Evolutionary conservation across 2,329 filamentous ascomycete genomes (phyloP).

Genomic region (Periconia macrospinosa): DNA sequence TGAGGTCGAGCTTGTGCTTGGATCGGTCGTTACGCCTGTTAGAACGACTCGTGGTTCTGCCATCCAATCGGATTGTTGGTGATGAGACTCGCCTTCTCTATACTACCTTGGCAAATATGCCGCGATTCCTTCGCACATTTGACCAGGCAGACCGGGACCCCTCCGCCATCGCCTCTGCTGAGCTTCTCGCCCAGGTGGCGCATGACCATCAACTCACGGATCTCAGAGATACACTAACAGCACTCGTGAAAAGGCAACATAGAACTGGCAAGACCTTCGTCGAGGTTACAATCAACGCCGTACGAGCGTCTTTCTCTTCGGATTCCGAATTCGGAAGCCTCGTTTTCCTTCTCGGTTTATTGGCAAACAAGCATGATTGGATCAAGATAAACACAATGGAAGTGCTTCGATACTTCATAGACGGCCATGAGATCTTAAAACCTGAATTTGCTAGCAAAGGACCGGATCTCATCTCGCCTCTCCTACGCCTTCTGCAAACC

Average conservation of each 20-base stretch:
- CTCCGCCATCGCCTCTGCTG: conserved; percentile 60
- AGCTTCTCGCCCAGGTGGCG: conserved; percentile 70
- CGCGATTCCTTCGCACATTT: conserved; percentile 78
- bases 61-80: conserved; percentile 79
- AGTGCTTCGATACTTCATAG: conserved; percentile 80
- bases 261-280: conserved; percentile 75
- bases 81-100: conserved; percentile 82
- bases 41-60: conserved; percentile 75
- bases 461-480: conserved; percentile 90
- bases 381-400: conserved; percentile 93
- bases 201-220: conserved; percentile 69
- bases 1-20: conserved; percentile 83
- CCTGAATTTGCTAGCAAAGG: conserved; percentile 88
- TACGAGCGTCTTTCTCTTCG: conserved; percentile 79
- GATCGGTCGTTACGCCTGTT: conserved; percentile 76
- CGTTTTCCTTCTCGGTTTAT: conserved; percentile 84
- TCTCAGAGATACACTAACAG: conserved; percentile 69
- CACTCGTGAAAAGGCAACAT: conserved; percentile 69
- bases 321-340: conserved; percentile 80
- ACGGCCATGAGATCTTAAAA: conserved; percentile 90
- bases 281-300: conserved; percentile 69
- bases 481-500: conserved; percentile 86
- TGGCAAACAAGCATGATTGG: conserved; percentile 87
- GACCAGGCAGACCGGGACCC: conserved; percentile 63
- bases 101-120: conserved; percentile 86